A percentile compares a stretch with the other conserved stretches of the same genome.
These are phyloP conservation scores for Acanthamoeba quina DNA, from an alignment of 208 protist genomes.

Conservation along the genomic window DNA sequence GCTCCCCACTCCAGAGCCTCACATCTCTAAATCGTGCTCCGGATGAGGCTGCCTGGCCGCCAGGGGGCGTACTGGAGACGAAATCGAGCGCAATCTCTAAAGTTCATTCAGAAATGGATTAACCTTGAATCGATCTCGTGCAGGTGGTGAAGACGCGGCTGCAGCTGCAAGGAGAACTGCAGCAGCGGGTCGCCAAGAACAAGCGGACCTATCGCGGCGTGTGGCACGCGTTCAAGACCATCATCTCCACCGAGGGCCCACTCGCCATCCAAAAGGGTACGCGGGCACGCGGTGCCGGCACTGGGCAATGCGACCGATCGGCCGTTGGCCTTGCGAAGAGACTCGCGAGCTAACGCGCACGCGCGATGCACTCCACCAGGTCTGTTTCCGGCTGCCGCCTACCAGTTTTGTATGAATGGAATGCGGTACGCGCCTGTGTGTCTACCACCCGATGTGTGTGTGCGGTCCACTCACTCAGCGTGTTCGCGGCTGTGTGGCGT, in stretches of 20 bases:
- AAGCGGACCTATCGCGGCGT: constrained; percentile 59
- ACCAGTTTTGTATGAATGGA: constrained; percentile 74
- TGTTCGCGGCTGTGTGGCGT: neutral
- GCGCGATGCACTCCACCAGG: neutral
- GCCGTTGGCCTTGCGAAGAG: too few species aligned
- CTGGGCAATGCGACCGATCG: too few species aligned
- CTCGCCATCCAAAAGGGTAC: constrained; percentile 30
- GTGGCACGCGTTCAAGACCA: constrained; percentile 54
- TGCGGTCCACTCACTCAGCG: neutral
- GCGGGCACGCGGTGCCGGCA: neutral
- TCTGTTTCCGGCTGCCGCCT: constrained; percentile 68
- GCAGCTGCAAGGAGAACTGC: constrained; percentile 75
- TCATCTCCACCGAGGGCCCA: constrained; percentile 52
- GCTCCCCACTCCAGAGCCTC: neutral
- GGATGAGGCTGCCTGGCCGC: too few species aligned
- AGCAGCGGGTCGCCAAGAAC: neutral
- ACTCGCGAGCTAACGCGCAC: too few species aligned
- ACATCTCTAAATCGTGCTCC: too few species aligned
- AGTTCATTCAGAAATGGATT: too few species aligned
- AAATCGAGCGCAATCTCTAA: too few species aligned
- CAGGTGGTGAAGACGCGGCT: constrained; percentile 74
- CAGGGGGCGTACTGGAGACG: too few species aligned
- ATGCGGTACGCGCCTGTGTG: neutral
- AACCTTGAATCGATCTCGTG: too few species aligned
- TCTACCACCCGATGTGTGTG: constrained; percentile 22